Base-by-base conservation (phyloP, 441 rosid species). In the Daphne laureola region DNA sequence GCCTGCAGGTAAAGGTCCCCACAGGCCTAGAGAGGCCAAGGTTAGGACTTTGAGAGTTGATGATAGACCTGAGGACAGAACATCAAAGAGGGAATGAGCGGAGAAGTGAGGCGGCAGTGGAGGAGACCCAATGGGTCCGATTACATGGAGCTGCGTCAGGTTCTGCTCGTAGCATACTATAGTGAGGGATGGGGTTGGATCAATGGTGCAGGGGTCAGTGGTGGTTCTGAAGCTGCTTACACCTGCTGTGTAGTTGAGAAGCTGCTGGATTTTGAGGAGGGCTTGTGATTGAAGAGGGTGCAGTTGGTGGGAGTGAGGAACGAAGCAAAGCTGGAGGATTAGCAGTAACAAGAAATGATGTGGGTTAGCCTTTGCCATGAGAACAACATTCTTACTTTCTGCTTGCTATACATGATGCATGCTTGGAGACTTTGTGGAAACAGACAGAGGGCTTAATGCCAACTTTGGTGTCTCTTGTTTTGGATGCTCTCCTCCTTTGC, bases 71-170 rank as follows among this genome's bases (percentile, higher is more conserved):
- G 38, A 21, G 3, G 25, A 31, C 26, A 83, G 64, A 46, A 66
- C 41, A 25, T 43, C 59, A 63, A 83, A 83, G 42, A 83, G 58
- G 35, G 66, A 56, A 9, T 50, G 67, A 27, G 68, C 49, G 36
- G 84, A 68, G 50, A 80, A 69, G 17, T 25, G 53, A 35, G 43
- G 48, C 31, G 75, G 71, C 51, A 73, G 47, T 3, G 72, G 67
- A 58, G 71, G 62, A 31, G 25, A 35, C 25, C 67, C 67, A 45
- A 14, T 25, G 60, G 54, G 59, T 47, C 84, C 86, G 25, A 26
- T 44, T 45, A 83, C 67, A 64, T 78, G 84, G 61, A 83, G 75
- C 69, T 83, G 86, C 2, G 90, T 78, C 17, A 80, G 43, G 49
- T 76, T 64, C 17, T 71, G 73, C 54, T 74, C 70, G 51, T 78